A percentile compares a stretch with the other conserved stretches of the same genome.
Evolutionary conservation across 176 grass and related monocot species (phyloP).

Genomic region (Cymbopogon citratus): DNA sequence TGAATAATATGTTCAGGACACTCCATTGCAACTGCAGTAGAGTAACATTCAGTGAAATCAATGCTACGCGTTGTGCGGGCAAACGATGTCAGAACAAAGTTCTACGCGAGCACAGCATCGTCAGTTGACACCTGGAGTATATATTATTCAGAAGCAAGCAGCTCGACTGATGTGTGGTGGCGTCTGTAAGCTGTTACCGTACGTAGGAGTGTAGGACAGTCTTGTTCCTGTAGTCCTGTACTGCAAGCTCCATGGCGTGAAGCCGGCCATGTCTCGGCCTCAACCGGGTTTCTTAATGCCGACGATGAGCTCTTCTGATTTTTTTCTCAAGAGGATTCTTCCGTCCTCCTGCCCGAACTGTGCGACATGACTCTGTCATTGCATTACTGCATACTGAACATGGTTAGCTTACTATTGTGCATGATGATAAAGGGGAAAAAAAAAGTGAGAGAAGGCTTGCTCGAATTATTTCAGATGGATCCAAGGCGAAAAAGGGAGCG

Average conservation of each 20-base stretch:
- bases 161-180: not conserved
- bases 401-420: not conserved
- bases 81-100: not conserved
- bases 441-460: not conserved
- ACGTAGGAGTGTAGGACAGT: not conserved
- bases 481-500: not conserved
- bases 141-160: not conserved
- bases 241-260: not conserved
- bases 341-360: not conserved
- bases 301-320: not conserved
- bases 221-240: not conserved
- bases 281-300: conserved; percentile 10
- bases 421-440: not conserved
- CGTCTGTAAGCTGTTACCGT: not conserved
- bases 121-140: not conserved
- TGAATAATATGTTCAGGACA: not conserved
- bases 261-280: conserved; percentile 23
- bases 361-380: not conserved
- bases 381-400: not conserved
- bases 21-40: not conserved
- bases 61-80: not conserved
- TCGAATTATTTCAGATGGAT: conserved; percentile 6
- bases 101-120: not conserved
- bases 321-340: conserved; percentile 6
- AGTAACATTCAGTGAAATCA: not conserved